A percentile compares a stretch with the other conserved stretches of the same genome.
Conservation (phyloP, 2,329 filamentous ascomycete genomes). For the Verticillium nonalfalfae region DNA sequence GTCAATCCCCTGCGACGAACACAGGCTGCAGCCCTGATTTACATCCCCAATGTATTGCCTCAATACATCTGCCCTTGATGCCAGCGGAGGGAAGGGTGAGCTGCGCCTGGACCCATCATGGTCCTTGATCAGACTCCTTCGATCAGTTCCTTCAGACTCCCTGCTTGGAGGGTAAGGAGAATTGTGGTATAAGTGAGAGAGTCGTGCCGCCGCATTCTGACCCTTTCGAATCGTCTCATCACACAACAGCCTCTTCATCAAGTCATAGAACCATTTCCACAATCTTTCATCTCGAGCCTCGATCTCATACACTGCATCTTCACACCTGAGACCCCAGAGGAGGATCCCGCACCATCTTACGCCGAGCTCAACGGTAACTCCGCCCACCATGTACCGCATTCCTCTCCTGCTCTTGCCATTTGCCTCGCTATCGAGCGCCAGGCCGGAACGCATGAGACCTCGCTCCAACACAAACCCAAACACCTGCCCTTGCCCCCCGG, state of each 20-base stretch:
- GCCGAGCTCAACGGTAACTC: neutral
- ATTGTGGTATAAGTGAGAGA: neutral
- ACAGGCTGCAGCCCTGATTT: neutral
- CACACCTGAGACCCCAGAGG: neutral
- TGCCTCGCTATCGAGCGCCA: neutral
- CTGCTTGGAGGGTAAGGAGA: neutral
- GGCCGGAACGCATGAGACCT: conserved; percentile 6
- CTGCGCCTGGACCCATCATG: neutral
- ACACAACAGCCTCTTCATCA: neutral
- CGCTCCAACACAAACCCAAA: conserved; percentile 7
- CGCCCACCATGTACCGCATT: neutral
- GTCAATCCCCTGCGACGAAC: too few relatives aligned
- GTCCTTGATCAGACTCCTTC: neutral
- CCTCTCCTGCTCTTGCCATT: neutral
- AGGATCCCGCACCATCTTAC: neutral
- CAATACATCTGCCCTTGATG: neutral
- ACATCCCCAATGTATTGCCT: neutral
- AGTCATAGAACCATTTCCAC: neutral
- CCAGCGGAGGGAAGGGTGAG: neutral
- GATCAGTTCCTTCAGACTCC: neutral
- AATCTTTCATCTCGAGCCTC: neutral
- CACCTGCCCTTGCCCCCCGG: conserved; percentile 8
- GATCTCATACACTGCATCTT: neutral
- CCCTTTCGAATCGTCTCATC: neutral
- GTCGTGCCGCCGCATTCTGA: neutral